Base-by-base conservation (phyloP, 2,329 filamentous ascomycete genomes). In the Colletotrichum sp. region DNA sequence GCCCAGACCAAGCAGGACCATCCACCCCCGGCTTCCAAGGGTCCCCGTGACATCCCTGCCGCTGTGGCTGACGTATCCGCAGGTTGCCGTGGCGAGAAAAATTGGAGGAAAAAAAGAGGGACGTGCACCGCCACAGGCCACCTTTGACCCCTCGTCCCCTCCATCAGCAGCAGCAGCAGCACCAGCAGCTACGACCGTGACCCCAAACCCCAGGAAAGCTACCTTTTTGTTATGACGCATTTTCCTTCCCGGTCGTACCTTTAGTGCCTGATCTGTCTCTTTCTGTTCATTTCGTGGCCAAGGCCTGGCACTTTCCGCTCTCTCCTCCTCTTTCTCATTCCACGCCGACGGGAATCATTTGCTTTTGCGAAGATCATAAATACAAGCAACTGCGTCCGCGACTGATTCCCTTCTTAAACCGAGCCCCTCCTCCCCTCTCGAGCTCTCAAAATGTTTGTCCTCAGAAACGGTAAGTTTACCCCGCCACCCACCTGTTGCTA, bases 371-470 rank as follows among this genome's bases (percentile, higher is more conserved):
- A 77, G 52, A 72, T 65, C 63, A 76, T 74, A 76, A 75, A 64
- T 39, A 48, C 24, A 43, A 43, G 68, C 68, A 43, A 68, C 21
- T 55, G 63, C 60, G 70, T 39, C 43, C 43, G 68, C 68, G 26
- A 64, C 70, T 21, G 36, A 68, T 48, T 52, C 63, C 59, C 65
- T 67, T 60, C 26, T 64, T 67, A 70, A 12, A 36, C 24, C 52
- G 43, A 76, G 68, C 68, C 67, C 39, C 59, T 75, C 43, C n/a
- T 48, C 39, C 18, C 39, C 68, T 30, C 10, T 36, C 60, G 18
- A 52, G 24, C 52, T 78, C n/a, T 77, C 81, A 84, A 74, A 77
- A 85, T 85, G 83, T 85, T 85, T 78, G 83, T 84, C 79, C 81
- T 85, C 72, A 81, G 83, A 78, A 85, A 85, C 80, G 83, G 83